Evolutionary conservation across 2,329 filamentous ascomycete species (phyloP).

Genomic region (Penicillium sp.): DNA sequence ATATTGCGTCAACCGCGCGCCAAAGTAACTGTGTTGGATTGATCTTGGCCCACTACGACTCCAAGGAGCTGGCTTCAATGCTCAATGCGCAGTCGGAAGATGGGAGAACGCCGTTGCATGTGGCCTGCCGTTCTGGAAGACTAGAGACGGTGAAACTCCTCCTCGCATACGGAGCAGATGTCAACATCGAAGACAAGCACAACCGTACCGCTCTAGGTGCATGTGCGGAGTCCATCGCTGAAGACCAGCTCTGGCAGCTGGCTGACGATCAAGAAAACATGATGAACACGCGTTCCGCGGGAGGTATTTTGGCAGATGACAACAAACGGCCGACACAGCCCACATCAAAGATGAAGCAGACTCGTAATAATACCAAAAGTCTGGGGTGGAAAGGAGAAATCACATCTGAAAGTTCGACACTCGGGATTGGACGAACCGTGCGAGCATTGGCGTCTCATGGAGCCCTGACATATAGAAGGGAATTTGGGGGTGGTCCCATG

Average conservation of each 20-base stretch:
- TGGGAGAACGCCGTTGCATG: constrained; percentile 21
- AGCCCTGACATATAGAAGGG: neutral
- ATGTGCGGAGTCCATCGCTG: constrained; percentile 10
- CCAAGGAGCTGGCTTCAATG: neutral
- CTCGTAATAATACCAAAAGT: neutral
- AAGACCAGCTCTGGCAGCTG: constrained; percentile 15
- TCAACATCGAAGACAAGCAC: constrained; percentile 1
- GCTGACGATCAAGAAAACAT: constrained; percentile 10
- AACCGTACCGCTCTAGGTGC: constrained; percentile 3
- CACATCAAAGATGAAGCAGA: neutral
- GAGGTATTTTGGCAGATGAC: constrained; percentile 2
- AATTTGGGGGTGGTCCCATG: neutral
- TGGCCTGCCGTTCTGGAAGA: constrained; percentile 24
- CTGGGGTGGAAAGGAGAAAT: constrained; percentile 18
- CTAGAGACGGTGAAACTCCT: constrained; percentile 20
- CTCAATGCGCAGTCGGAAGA: constrained; percentile 15
- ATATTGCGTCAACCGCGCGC: constrained; percentile 20
- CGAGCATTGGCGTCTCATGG: constrained; percentile 11
- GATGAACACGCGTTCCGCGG: constrained; percentile 1
- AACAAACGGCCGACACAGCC: neutral
- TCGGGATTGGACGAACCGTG: constrained; percentile 13
- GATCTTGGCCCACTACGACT: constrained; percentile 17
- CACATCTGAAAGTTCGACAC: constrained; percentile 13
- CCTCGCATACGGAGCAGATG: constrained; percentile 18
- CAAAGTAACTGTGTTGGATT: constrained; percentile 22